Conservation (phyloP, 495 filamentous ascomycete genomes). For the Podospora australis region DNA sequence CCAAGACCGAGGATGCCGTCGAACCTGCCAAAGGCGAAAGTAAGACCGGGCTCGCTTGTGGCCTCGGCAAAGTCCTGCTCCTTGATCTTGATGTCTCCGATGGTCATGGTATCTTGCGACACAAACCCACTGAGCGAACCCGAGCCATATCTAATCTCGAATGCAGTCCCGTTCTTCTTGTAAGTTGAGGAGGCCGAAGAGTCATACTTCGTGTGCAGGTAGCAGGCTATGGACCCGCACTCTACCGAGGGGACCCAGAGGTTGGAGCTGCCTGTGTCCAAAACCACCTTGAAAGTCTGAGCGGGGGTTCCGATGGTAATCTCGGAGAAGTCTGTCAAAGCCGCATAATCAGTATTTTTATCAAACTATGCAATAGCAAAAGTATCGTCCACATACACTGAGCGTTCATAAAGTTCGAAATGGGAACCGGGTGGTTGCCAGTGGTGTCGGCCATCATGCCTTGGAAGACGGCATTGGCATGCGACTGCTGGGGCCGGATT, state of each 20-base stretch:
- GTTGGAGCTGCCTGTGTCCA: conserved; percentile 98
- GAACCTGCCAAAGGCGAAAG: conserved; percentile 96
- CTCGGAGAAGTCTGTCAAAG: conserved; percentile 82
- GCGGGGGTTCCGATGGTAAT: conserved; percentile 88
- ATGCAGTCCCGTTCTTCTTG: conserved; percentile 84
- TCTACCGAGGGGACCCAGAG: conserved; percentile 91
- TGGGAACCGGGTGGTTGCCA: conserved; percentile 72
- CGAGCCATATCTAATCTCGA: conserved; percentile 94
- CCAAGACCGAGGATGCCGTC: conserved; percentile 97
- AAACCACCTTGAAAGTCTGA: conserved; percentile 95
- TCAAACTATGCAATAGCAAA: not conserved
- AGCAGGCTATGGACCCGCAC: conserved; percentile 96
- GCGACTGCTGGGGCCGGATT: conserved; percentile 54
- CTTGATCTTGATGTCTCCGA: conserved; percentile 84
- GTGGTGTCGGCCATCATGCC: conserved; percentile 61
- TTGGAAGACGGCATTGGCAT: conserved; percentile 70
- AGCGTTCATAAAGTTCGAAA: conserved; percentile 97
- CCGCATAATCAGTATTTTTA: too few relatives aligned
- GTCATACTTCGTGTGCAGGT: conserved; percentile 94
- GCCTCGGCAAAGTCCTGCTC: conserved; percentile 93
- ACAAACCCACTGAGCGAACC: conserved; percentile 92
- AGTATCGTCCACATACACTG: conserved; percentile 64
- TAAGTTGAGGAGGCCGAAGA: conserved; percentile 84
- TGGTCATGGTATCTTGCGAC: conserved; percentile 75
- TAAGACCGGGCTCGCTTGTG: conserved; percentile 86